A percentile compares a stretch with the other conserved stretches of the same genome.
phyloP scores from a whole-genome alignment of 192 early-diverging fungal genomes.

The Linderina pennispora region DNA sequence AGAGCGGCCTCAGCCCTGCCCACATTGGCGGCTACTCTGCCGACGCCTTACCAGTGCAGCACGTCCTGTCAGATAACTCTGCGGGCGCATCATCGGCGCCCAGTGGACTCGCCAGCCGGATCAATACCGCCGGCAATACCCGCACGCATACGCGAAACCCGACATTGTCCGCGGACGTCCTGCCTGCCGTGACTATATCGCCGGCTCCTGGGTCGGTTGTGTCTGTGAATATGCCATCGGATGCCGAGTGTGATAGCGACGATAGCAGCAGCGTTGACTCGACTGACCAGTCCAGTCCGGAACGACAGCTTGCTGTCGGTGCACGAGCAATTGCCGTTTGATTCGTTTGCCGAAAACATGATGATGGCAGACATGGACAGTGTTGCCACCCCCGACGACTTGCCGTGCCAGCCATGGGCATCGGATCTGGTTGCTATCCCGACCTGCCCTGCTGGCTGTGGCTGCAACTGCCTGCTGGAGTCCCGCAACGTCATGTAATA shows the following conservation, averaged over 20 bases:
- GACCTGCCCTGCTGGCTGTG: slow-evolving; percentile 40
- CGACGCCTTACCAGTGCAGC: no score
- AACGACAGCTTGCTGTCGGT: no score
- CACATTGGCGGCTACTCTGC: no score
- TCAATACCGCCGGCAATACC: neutral
- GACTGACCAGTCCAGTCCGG: no score
- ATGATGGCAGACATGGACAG: neutral
- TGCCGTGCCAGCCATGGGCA: slow-evolving; percentile 11
- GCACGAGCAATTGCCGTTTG: no score
- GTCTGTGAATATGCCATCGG: no score
- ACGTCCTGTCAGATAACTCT: no score
- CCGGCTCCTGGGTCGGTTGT: no score
- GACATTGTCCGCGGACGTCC: neutral
- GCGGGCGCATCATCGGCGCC: neutral
- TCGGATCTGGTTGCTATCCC: slow-evolving; percentile 15
- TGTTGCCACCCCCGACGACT: slow-evolving; percentile 22
- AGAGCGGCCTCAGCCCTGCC: slow-evolving; percentile 12
- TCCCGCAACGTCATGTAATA: slow-evolving; percentile 15
- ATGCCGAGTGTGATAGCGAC: no score
- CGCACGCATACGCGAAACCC: neutral
- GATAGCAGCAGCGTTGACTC: no score
- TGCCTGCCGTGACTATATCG: neutral
- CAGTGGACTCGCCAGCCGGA: no score
- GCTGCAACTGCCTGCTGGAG: slow-evolving; percentile 38
- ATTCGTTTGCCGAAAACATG: neutral